Base-by-base conservation (phyloP, 2,329 filamentous ascomycete genomes). In the Coniochaeta sp. region DNA sequence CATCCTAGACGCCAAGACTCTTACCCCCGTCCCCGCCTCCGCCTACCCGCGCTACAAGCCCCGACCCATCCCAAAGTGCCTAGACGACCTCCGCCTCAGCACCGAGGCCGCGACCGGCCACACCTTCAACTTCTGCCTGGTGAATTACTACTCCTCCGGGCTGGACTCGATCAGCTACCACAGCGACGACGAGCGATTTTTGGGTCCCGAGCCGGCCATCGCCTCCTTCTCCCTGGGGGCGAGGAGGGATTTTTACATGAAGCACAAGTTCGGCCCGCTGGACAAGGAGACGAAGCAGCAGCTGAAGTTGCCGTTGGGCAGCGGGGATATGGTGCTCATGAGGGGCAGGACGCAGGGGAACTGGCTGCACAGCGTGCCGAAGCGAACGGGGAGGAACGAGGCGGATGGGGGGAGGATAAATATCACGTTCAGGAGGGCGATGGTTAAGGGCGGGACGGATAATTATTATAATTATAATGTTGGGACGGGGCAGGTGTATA, bases 391-490 rank as follows among this genome's bases (percentile, higher is more conserved):
- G 3, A 81, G 77, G 63, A 81, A 79, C 42, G 77, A 77, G 27
- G 76, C 76, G 49, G 83, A 85, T 14, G 79, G 82, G 22, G 82
- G 82, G 3, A 72, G 83, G 47, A 84, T 87, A 58, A 92, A 92
- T 62, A 91, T 92, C 56, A 92, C 89, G 0, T 89, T 91, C 62
- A 73, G 88, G 26, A 78, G 76, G 57, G 88, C 86, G 20, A 76
- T 89, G 73, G 75, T 87, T 20, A 85, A 78, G 58, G 85, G 73
- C 3, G 87, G 87, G 1, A 91, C 87, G 26, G 84, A 89, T 60
- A 92, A 92, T 66, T 91, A 92, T 65, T 91, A 92, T 66, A 81
- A 83, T 62, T 92, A 92, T 68, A 92, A 92, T 68, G 85, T 91
- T 49, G 87, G 88, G 0, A 76, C 67, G 33, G 87, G 88, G 1